phyloP scores from a whole-genome alignment of 176 grass and related monocot genomes.

The Stipa capillata region DNA sequence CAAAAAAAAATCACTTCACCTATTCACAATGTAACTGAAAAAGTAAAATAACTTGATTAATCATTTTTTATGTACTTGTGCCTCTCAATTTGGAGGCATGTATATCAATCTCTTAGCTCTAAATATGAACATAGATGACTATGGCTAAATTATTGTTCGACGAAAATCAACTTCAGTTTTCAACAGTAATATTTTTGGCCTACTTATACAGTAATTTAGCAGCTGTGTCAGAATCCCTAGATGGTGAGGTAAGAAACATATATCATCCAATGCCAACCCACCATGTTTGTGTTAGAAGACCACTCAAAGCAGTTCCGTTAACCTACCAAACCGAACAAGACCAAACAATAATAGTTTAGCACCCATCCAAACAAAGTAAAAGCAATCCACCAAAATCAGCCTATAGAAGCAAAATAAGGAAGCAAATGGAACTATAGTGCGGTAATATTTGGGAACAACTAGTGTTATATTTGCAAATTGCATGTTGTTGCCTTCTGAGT shows the following conservation, averaged over 20 bases:
- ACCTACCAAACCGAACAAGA: background rate
- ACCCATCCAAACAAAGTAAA: background rate
- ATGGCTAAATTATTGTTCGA: background rate
- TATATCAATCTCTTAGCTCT: too few relatives aligned
- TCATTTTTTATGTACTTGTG: slow-evolving; percentile 11
- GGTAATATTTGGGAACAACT: background rate
- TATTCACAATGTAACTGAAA: too few relatives aligned
- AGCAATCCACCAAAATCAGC: background rate
- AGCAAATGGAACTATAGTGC: background rate
- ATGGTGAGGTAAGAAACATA: background rate
- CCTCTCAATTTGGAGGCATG: background rate
- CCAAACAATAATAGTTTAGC: background rate
- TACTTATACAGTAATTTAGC: background rate
- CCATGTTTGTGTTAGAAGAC: slow-evolving; percentile 4
- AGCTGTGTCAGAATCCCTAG: background rate
- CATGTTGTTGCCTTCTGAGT: background rate
- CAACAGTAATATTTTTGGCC: background rate
- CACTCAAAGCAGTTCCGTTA: background rate
- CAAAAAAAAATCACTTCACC: too few relatives aligned
- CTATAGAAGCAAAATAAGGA: background rate
- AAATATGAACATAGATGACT: background rate
- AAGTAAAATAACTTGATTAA: too few relatives aligned
- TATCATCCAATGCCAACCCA: background rate
- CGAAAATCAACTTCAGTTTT: background rate
- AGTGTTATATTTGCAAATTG: background rate